Percentiles rank a stretch among this genome's conserved stretches.
Evolutionary conservation across 2,329 filamentous ascomycete species (phyloP).

Genomic region (Colletotrichum acutatum): DNA sequence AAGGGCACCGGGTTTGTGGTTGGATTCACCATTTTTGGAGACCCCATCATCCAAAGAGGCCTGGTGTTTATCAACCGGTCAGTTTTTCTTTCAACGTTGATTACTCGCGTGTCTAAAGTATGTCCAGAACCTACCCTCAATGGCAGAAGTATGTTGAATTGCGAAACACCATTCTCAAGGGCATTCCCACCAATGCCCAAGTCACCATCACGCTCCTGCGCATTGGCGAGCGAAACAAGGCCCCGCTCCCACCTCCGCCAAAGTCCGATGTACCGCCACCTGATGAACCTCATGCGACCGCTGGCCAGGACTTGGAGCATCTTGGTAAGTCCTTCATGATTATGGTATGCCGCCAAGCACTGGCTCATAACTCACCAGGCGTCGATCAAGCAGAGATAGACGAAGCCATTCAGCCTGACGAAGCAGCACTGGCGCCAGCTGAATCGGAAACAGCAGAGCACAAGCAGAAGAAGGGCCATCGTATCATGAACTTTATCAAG

Average conservation of each 20-base stretch:
- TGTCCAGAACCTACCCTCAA: slow-evolving; percentile 63
- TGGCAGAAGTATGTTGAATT: slow-evolving; percentile 82
- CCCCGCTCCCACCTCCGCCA: slow-evolving; percentile 75
- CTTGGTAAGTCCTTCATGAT: slow-evolving; percentile 42
- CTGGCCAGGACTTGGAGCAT: slow-evolving; percentile 49
- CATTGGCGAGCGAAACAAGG: slow-evolving; percentile 83
- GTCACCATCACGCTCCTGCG: slow-evolving; percentile 83
- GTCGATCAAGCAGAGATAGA: slow-evolving; percentile 75
- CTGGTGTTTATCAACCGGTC: slow-evolving; percentile 68
- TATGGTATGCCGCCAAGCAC: background rate
- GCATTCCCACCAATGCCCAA: slow-evolving; percentile 88
- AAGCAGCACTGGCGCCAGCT: slow-evolving; percentile 52
- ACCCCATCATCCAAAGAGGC: slow-evolving; percentile 74
- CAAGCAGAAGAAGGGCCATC: slow-evolving; percentile 53
- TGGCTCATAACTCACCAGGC: slow-evolving; percentile 44
- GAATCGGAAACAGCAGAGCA: slow-evolving; percentile 61
- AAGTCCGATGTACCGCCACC: slow-evolving; percentile 48
- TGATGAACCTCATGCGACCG: slow-evolving; percentile 55
- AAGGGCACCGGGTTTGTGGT: slow-evolving; percentile 74
- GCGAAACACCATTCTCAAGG: slow-evolving; percentile 80
- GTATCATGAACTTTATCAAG: slow-evolving; percentile 74
- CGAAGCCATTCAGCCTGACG: slow-evolving; percentile 62
- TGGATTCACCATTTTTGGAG: slow-evolving; percentile 85
- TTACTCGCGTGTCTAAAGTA: slow-evolving; percentile 42
- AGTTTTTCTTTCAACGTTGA: slow-evolving; percentile 36